Evolutionary conservation across 2,329 filamentous ascomycete species (phyloP), one percentile per base, ranked within the genome.

Genomic region (Aspergillus texensis): DNA sequence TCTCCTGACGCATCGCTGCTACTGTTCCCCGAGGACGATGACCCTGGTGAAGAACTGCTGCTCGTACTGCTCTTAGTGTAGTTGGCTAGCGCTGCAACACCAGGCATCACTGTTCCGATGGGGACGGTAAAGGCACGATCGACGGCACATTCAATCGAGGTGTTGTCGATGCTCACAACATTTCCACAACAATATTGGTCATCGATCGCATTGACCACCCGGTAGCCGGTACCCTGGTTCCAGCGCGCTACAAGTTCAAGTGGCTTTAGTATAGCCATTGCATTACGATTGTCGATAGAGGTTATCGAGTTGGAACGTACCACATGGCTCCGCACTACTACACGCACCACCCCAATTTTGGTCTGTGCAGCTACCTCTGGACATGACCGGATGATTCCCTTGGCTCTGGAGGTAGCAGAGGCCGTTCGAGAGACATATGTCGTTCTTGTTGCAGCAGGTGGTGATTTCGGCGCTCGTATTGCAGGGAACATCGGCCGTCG

Each of bases 371-470:
- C 65, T 68, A 43, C 65, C 64, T 14, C 64, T 61, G 2, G 64
- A 68, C 3, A 68, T 55, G 26, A 43, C 64, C 10, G 43, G 43
- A 16, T 64, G 54, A 4, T 60, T 60, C 1, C 62, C 60, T 4
- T 50, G 30, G 1, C 48, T 58, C 30, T 70, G 67, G 4, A 67
- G 56, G 19, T 62, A 69, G 48, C 68, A 70, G 11, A 70, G 57
- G 3, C 68, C 65, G 45, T 70, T 67, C 16, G 65, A 67, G 26
- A 70, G 53, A 39, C 67, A 69, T 8, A 70, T 53, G 41, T 70
- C 68, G 6, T 48, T 50, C 19, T 50, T 63, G 28, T 67, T 67
- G 56, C 67, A 68, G 58, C 66, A 68, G 21, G 43, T 46, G 43
- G 43, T 46, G 24, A 46, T 46, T 10, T 46, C 43, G 6, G 43